Evolutionary conservation across 768 basidiomycete genomes (phyloP).

Genomic region (Suillus occidentalis): DNA sequence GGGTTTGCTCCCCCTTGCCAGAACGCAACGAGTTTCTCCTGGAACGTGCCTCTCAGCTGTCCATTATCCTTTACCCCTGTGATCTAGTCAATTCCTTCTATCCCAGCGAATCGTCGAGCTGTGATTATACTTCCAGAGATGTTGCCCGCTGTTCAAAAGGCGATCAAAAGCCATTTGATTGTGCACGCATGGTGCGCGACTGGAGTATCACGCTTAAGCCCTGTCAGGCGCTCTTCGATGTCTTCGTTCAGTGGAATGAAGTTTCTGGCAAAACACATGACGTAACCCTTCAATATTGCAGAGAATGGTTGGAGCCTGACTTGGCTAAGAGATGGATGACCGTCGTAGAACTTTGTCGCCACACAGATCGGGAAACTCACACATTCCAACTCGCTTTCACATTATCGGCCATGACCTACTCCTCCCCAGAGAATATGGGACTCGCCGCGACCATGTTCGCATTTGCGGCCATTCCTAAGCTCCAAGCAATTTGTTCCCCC

Average conservation of each 20-base stretch:
- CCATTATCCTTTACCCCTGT: slow-evolving; percentile 15
- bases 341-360: slow-evolving; percentile 22
- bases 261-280: background rate
- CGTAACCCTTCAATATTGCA: slow-evolving; percentile 12
- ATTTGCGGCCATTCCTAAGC: slow-evolving; percentile 19
- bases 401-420: slow-evolving; percentile 32
- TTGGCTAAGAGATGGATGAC: slow-evolving; percentile 26
- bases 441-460: slow-evolving; percentile 32
- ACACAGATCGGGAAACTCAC: background rate
- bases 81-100: slow-evolving; percentile 4
- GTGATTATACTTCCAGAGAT: slow-evolving; percentile 14
- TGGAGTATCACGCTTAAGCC: background rate
- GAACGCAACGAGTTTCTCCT: slow-evolving; percentile 14
- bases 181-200: slow-evolving; percentile 6
- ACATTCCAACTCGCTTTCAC: slow-evolving; percentile 26
- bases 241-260: slow-evolving; percentile 3
- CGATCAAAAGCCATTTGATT: slow-evolving; percentile 13
- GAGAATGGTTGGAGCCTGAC: slow-evolving; percentile 23
- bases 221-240: background rate
- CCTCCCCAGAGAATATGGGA: slow-evolving; percentile 10
- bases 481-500: slow-evolving; percentile 10
- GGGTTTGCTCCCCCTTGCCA: slow-evolving; percentile 14
- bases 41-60: slow-evolving; percentile 12
- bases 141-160: background rate
- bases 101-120: background rate